Evolutionary conservation across 176 grass and related monocot species (phyloP), one percentile per base, ranked within the genome.

Genomic region (Tuctoria greenei): DNA sequence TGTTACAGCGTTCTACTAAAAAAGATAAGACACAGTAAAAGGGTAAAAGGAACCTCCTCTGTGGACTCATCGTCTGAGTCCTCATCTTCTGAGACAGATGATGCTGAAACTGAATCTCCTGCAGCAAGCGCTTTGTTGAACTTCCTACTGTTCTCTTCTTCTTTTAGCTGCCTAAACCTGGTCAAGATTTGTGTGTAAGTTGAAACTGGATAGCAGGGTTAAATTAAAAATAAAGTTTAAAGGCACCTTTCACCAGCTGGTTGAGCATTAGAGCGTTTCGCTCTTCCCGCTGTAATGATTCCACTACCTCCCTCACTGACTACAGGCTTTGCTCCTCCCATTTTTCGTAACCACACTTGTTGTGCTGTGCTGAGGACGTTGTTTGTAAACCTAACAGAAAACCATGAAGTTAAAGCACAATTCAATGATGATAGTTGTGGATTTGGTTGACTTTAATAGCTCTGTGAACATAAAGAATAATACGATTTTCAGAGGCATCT

Each of bases 351-450:
- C 92, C 96, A 99, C 14, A 99, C 58, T 35, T 99, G 96, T 64
- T 99, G 96, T 21, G 85, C 92, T 63, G 89, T 95, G 74, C 96
- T 99, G 52, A 99, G 91, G 58, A 99, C 25, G 74, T 99, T 99
- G 79, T 99, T 99, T 14, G 92, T 99, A 73, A 99, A 95, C 96
- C 96, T 95, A 78, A 84, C 17, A 12, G 51, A 23, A 73, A 77
- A 73, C 8, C 62, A 67, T 69, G 13, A 43, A 62, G 55, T 83
- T 17, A 83, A 77, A 43, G 71, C 9, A 31, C 1, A 31, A 31
- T 31, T 31, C 31, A 3, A 52, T 4, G 69, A 43, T 17, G 8
- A 54, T 26, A 10, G 8, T 10, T 54, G 50, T 36, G n/a, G 17
- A 24, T 61, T 41, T 67, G 43, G 81, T 78, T 23, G 64, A 65